Base-by-base conservation (phyloP, 352 stramenopile species). In the Globisporangium rhizosaccharum region DNA sequence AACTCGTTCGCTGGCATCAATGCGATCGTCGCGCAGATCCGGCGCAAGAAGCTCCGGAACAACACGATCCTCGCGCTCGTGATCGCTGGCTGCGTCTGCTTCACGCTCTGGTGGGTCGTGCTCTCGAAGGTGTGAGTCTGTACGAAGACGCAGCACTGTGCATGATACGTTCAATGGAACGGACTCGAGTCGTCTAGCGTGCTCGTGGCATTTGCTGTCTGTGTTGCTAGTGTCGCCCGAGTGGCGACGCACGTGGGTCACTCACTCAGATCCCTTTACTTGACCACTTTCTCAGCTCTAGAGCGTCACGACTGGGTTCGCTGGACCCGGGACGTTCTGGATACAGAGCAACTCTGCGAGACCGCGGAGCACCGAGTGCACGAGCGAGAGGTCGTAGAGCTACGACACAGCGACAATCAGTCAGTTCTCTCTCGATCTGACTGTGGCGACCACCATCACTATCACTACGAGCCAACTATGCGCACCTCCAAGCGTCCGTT, bases 21-120 rank as follows among this genome's bases (percentile, higher is more conserved):
- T 69, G 85, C 79, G 61, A 82, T 99, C 62, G 93, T 99, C 65
- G 96, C 98, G 56, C 82, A 96, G 66, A 99, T 99, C 66, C 82
- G 86, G 45, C 88, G 93, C 71, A 98, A 98, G 79, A 97, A 98
- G 77, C 91, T 97, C 66, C 86, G 90, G 65, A 98, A 99, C 82
- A 98, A 98, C 73, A 96, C 86, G 45, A 97, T 99, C 82, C 66
- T 99, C 25, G 93, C 91, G 56, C 84, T 97, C 48, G 93, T 98
- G 49, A 97, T 99, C 68, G 94, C 97, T 7, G 85, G 64, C 47
- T 99, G 96, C 74, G 81, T 98, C 61, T 95, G 96, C 64, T 99
- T 99, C 61, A 98, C 92, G 39, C 79, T 99, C 14, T 99, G 94
- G 93, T 99, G 86, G 86, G 79, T 80, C 41, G 76, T 95, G 56